These are phyloP conservation scores for Cladosporium cucumerinum DNA, from an alignment of 2,329 filamentous ascomycete species.

Conservation along the genomic window DNA sequence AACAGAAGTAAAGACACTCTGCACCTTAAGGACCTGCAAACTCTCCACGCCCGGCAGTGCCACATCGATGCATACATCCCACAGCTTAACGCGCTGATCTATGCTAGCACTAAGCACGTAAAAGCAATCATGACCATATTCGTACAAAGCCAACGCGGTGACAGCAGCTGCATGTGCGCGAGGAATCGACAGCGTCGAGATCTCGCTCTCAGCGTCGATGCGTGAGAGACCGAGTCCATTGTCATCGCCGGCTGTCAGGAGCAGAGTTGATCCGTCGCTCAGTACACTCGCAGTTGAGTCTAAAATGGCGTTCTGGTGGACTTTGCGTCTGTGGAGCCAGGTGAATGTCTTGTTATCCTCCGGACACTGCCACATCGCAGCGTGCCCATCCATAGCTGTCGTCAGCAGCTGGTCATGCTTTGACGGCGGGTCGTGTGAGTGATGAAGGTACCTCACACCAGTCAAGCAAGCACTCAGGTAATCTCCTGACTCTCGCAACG, in stretches of 20 bases:
- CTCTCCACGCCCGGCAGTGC: conserved; percentile 24
- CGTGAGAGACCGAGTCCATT: conserved; percentile 67
- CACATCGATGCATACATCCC: conserved; percentile 37
- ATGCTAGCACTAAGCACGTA: conserved; percentile 37
- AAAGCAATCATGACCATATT: conserved; percentile 14
- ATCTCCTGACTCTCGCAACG: conserved; percentile 35
- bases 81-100: conserved; percentile 49
- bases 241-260: conserved; percentile 84
- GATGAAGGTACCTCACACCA: conserved; percentile 45
- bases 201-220: conserved; percentile 2
- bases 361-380: conserved; percentile 56
- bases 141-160: conserved; percentile 50
- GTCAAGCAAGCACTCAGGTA: conserved; percentile 65
- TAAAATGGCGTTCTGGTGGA: conserved; percentile 85
- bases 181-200: conserved; percentile 43
- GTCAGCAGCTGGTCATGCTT: conserved; percentile 53
- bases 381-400: conserved; percentile 75
- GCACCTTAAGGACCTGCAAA: conserved; percentile 29
- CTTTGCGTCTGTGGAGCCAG: conserved; percentile 41
- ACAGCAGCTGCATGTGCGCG: conserved; percentile 70
- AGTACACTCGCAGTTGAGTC: conserved; percentile 38
- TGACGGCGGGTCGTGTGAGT: background rate
- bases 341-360: conserved; percentile 19
- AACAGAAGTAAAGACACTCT: conserved; percentile 45
- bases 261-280: conserved; percentile 40